phyloP scores from a whole-genome alignment of 176 grass and related monocot genomes.

The Zea luxurians region DNA sequence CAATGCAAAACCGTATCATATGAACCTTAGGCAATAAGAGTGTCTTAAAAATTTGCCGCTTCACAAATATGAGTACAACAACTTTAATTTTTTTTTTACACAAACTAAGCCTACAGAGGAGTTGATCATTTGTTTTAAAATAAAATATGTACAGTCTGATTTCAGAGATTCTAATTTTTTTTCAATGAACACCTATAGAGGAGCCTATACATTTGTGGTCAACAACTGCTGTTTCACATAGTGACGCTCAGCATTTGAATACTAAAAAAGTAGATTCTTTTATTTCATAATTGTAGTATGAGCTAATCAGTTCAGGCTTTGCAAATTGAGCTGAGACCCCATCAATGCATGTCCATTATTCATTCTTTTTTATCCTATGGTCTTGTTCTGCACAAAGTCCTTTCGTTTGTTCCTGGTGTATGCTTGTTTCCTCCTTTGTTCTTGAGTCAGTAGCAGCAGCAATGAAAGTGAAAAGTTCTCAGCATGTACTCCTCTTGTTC shows the following conservation, averaged over 20 bases:
- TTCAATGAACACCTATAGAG: background rate
- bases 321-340: background rate
- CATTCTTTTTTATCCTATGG: background rate
- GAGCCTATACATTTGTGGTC: background rate
- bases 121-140: no score
- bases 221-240: background rate
- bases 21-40: no score
- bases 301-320: background rate
- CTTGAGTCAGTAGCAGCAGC: background rate
- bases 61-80: no score
- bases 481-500: conserved; percentile 37
- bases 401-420: conserved; percentile 1
- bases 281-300: background rate
- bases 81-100: no score
- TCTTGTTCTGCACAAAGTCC: background rate
- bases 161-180: no score
- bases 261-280: background rate
- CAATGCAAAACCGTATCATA: no score
- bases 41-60: no score
- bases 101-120: no score
- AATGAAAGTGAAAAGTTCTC: conserved; percentile 31
- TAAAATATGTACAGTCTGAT: no score
- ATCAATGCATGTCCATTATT: background rate
- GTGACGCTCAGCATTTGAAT: background rate
- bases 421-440: conserved; percentile 15